Evolutionary conservation across 352 stramenopile genomes (phyloP), one percentile per base, ranked within the genome.

Genomic region (Aphanomyces stellatus): DNA sequence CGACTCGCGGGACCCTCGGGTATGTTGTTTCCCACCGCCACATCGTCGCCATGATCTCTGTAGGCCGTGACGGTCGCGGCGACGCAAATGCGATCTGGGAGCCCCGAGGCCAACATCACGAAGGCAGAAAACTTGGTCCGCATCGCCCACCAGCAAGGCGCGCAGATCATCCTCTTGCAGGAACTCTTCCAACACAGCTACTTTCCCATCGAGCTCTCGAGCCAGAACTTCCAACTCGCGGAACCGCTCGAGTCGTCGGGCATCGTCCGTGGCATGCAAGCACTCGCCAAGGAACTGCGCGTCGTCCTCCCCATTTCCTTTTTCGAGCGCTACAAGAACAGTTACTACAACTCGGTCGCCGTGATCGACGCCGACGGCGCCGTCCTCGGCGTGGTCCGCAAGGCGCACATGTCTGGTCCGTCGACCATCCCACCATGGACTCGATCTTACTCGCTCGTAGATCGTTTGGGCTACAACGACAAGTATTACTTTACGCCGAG

Each of bases 401-500:
- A 97, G 75, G 85, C 89, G 65, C 90, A 96, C 70, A 96, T 97
- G 71, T 87, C 88, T 15, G 85, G 84, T 91, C 37, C 28, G 69
- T 65, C 11, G 6, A 19, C 27, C 25, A 8, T 42, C 1, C 7
- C 24, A 57, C 30, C 7, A n/a, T 62, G 33, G 17, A 22, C 41
- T 27, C 28, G 60, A 15, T 53, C 1, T 64, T 1, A 43, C 17
- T 67, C 25, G n/a, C n/a, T 31, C 19, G 19, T 53, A 88, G 88
- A 97, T 71, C 87, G 88, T 10, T 84, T 96, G 34, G 90, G 90
- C 17, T 93, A 90, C 79, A 92, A 94, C 53, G 88, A 96, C 53
- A 96, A 96, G 70, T 97, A 96, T 71, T 97, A 97, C 77, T 96
- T 97, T 68, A 95, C 82, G 53, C 91, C 91, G 0, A 89, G 88